phyloP scores from a whole-genome alignment of 2,329 filamentous ascomycete genomes.

The Grosmannia penicillata region DNA sequence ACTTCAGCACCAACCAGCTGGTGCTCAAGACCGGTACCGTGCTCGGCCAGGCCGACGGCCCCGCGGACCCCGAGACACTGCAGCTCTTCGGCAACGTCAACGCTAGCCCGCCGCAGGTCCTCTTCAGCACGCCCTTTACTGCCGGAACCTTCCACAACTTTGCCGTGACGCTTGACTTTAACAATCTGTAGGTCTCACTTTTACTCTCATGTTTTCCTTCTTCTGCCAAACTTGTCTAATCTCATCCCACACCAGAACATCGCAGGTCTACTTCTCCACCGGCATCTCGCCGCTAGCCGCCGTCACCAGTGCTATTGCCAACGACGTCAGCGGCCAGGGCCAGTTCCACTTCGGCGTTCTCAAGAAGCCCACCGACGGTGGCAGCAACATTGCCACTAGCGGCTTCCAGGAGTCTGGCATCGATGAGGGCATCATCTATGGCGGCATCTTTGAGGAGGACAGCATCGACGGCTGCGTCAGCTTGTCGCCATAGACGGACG shows the following conservation, averaged over 20 bases:
- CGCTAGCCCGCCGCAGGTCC: slow-evolving; percentile 25
- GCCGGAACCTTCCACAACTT: slow-evolving; percentile 45
- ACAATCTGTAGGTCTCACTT: slow-evolving; percentile 30
- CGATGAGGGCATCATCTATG: slow-evolving; percentile 36
- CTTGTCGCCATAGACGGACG: slow-evolving; percentile 13
- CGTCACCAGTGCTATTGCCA: slow-evolving; percentile 29
- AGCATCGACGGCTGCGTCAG: slow-evolving; percentile 24
- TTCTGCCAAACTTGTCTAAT: neutral
- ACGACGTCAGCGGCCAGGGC: slow-evolving; percentile 40
- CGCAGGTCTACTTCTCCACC: slow-evolving; percentile 41
- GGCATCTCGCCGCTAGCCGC: slow-evolving; percentile 27
- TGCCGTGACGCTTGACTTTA: slow-evolving; percentile 41
- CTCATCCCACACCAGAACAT: slow-evolving; percentile 24
- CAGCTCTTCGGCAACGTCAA: slow-evolving; percentile 33
- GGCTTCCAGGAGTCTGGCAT: slow-evolving; percentile 33
- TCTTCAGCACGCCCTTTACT: slow-evolving; percentile 38
- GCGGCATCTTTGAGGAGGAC: slow-evolving; percentile 38
- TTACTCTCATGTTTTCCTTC: neutral
- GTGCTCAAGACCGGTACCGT: slow-evolving; percentile 40
- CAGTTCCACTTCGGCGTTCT: slow-evolving; percentile 48
- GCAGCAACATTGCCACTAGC: slow-evolving; percentile 28
- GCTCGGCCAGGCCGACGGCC: slow-evolving; percentile 23
- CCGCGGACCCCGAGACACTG: slow-evolving; percentile 23
- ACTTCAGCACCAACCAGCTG: slow-evolving; percentile 35
- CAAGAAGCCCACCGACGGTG: slow-evolving; percentile 40